Evolutionary conservation across 345 rosid genomes (phyloP).

Genomic region (Dipteronia dyeriana): DNA sequence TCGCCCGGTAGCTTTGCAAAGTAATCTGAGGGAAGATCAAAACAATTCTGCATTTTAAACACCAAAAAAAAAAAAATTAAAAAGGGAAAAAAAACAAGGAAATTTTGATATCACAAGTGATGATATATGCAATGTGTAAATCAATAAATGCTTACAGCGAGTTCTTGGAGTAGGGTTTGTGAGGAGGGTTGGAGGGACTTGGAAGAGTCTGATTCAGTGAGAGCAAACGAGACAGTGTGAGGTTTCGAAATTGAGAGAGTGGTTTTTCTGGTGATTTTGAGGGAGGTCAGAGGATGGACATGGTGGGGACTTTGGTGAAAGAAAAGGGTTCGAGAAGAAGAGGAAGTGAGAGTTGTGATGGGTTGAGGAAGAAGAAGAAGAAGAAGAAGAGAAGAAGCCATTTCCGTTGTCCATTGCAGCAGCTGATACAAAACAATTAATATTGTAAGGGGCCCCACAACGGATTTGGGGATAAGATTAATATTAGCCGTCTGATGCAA

Average conservation of each 20-base stretch:
- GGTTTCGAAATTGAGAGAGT: slow-evolving; percentile 35
- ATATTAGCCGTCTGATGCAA: background rate
- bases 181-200: slow-evolving; percentile 47
- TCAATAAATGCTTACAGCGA: slow-evolving; percentile 51
- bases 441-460: background rate
- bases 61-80: background rate
- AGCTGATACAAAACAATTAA: too few species aligned
- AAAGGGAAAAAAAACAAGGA: background rate
- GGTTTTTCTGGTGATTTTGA: slow-evolving; percentile 21
- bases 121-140: background rate
- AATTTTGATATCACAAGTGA: background rate
- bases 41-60: slow-evolving; percentile 61
- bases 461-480: slow-evolving; percentile 11
- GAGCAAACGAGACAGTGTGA: slow-evolving; percentile 45
- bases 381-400: slow-evolving; percentile 42
- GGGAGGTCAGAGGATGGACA: slow-evolving; percentile 29
- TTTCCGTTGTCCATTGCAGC: slow-evolving; percentile 14
- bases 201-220: slow-evolving; percentile 72
- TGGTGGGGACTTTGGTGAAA: slow-evolving; percentile 30
- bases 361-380: slow-evolving; percentile 41
- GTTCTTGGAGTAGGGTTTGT: slow-evolving; percentile 53
- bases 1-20: slow-evolving; percentile 67
- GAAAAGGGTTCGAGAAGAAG: slow-evolving; percentile 27
- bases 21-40: slow-evolving; percentile 84
- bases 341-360: slow-evolving; percentile 28